phyloP scores from a whole-genome alignment of 345 rosid species.

The Populus pruinosa region DNA sequence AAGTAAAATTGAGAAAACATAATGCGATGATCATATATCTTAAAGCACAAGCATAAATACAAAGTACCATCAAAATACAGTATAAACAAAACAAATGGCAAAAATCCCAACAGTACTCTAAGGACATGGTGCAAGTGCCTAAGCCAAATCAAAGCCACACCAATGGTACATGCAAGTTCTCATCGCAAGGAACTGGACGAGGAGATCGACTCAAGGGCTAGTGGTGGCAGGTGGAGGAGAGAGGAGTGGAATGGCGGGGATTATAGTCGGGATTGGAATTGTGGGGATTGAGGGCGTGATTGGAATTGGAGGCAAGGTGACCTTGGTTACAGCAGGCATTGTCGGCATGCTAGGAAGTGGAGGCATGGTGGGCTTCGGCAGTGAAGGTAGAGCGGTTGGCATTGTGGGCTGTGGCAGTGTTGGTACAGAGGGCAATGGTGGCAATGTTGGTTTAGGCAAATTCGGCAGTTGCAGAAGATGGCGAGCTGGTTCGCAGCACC shows the following conservation, averaged over 20 bases:
- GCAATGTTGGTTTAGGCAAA: slow-evolving; percentile 10
- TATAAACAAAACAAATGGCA: too few relatives aligned
- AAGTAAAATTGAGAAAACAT: too few relatives aligned
- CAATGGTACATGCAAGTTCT: too few relatives aligned
- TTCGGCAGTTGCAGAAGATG: slow-evolving; percentile 17
- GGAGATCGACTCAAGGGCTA: slow-evolving; percentile 17
- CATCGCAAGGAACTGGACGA: too few relatives aligned
- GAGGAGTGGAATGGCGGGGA: slow-evolving; percentile 34
- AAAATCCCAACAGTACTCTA: too few relatives aligned
- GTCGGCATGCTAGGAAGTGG: slow-evolving; percentile 19
- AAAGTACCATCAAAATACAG: too few relatives aligned
- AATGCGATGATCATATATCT: too few relatives aligned
- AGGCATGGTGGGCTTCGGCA: background rate
- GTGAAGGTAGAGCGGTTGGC: background rate
- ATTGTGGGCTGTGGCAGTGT: background rate
- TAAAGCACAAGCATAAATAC: too few relatives aligned
- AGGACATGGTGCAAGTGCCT: too few relatives aligned
- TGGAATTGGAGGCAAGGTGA: slow-evolving; percentile 16
- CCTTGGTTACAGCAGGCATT: slow-evolving; percentile 7
- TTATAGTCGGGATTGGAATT: background rate
- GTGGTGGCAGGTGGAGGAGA: slow-evolving; percentile 29
- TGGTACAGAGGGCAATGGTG: slow-evolving; percentile 4
- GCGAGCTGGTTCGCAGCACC: slow-evolving; percentile 25
- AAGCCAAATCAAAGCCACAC: too few relatives aligned
- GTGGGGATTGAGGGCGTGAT: slow-evolving; percentile 26